Percentiles rank a stretch among this genome's conserved stretches.
Conservation (phyloP, 306 rosid species). For the Delonix regia region DNA sequence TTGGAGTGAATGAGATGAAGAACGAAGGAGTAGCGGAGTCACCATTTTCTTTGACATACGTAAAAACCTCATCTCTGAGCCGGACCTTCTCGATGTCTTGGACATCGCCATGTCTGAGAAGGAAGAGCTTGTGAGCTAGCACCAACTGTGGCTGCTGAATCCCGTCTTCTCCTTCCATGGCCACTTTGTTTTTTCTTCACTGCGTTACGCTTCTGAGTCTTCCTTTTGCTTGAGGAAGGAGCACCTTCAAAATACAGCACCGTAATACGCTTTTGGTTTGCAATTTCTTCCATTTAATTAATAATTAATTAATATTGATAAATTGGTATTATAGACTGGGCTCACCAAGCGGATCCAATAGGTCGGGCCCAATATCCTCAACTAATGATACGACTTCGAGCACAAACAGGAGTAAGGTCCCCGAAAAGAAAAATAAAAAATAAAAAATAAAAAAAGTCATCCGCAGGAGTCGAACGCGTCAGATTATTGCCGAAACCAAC, state of each 20-base stretch:
- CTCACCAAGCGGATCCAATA: too few relatives aligned
- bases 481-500: too few relatives aligned
- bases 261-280: neutral
- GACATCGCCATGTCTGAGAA: conserved; percentile 75
- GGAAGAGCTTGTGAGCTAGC: conserved; percentile 92
- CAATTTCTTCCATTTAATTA: too few relatives aligned
- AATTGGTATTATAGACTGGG: too few relatives aligned
- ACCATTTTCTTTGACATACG: conserved; percentile 79
- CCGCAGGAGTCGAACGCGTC: too few relatives aligned
- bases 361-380: too few relatives aligned
- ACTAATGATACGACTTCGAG: too few relatives aligned
- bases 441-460: too few relatives aligned
- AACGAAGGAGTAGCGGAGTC: neutral
- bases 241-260: neutral
- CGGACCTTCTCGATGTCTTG: conserved; percentile 90
- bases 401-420: too few relatives aligned
- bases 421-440: too few relatives aligned
- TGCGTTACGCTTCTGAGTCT: conserved; percentile 37
- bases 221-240: conserved; percentile 38
- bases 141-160: conserved; percentile 80
- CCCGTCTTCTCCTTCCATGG: conserved; percentile 83
- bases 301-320: too few relatives aligned
- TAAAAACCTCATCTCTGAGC: conserved; percentile 81
- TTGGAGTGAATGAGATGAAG: neutral
- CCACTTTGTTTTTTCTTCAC: neutral